Evolutionary conservation across 2,329 filamentous ascomycete species (phyloP).

Genomic region (Didymella pinodella): DNA sequence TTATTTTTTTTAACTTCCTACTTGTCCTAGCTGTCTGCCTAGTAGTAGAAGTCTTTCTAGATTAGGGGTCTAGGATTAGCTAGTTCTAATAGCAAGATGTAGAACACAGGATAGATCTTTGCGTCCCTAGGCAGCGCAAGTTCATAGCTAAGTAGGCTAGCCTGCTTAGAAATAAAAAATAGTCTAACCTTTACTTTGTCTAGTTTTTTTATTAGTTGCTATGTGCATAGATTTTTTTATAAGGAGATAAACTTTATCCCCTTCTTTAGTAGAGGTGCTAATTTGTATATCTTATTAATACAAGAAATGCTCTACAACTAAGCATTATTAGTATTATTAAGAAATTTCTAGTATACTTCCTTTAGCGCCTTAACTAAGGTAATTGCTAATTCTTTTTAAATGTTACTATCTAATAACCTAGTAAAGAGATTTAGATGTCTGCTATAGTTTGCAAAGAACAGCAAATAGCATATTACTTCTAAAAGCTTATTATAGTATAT

Average conservation of each 20-base stretch:
- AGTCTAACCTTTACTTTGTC: neutral
- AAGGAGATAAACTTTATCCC: neutral
- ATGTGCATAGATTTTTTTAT: constrained; percentile 5
- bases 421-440: no score
- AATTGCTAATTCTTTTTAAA: neutral
- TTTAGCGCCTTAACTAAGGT: neutral
- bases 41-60: neutral
- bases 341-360: neutral
- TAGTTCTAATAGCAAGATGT: constrained; percentile 1
- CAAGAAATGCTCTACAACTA: constrained; percentile 1
- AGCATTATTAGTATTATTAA: constrained; percentile 5
- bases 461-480: no score
- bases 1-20: no score
- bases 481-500: no score
- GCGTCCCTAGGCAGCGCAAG: no score
- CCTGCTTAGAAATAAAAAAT: no score
- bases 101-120: neutral
- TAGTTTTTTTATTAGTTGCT: constrained; percentile 7
- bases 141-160: no score
- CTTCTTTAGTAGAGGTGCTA: neutral
- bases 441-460: no score
- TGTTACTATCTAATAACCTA: neutral
- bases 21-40: no score
- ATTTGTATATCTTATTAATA: constrained; percentile 1
- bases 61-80: neutral